A percentile compares a stretch with the other conserved stretches of the same genome.
Evolutionary conservation across 148 eudicot genomes (phyloP).

Genomic region (Chenopodium formosanum): DNA sequence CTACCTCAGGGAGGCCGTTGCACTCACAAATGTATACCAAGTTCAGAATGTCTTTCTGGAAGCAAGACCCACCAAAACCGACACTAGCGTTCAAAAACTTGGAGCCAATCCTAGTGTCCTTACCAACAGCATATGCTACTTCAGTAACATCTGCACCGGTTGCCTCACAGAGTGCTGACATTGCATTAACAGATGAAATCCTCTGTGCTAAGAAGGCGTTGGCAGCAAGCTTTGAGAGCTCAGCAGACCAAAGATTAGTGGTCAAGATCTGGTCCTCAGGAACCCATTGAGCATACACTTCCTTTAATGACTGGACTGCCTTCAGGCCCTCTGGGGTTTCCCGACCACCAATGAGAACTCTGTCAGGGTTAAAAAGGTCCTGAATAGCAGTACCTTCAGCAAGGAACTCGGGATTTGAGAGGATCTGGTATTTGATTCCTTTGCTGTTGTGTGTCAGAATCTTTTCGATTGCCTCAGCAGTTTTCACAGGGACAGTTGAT

Average conservation of each 20-base stretch:
- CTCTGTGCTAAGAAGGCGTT: slow-evolving; percentile 75
- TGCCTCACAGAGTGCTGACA: slow-evolving; percentile 70
- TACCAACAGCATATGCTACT: slow-evolving; percentile 73
- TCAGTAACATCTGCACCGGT: slow-evolving; percentile 74
- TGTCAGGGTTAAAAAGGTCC: slow-evolving; percentile 69
- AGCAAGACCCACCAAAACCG: slow-evolving; percentile 69
- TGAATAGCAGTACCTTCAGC: slow-evolving; percentile 84
- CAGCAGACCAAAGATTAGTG: slow-evolving; percentile 90
- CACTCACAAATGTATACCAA: slow-evolving; percentile 68
- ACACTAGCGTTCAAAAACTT: slow-evolving; percentile 64
- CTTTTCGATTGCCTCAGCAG: slow-evolving; percentile 82
- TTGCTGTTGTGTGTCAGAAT: slow-evolving; percentile 71
- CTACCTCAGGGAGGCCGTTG: slow-evolving; percentile 81
- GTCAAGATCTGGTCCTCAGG: slow-evolving; percentile 69
- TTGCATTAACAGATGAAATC: slow-evolving; percentile 66
- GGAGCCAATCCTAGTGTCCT: slow-evolving; percentile 55
- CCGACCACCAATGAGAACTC: slow-evolving; percentile 83
- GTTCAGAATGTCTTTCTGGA: slow-evolving; percentile 64
- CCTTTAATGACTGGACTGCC: slow-evolving; percentile 67
- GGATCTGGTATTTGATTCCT: slow-evolving; percentile 61
- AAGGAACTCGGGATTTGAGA: slow-evolving; percentile 82
- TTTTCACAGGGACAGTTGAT: slow-evolving; percentile 78
- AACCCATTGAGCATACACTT: slow-evolving; percentile 78
- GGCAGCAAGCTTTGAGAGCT: slow-evolving; percentile 84
- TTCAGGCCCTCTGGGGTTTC: slow-evolving; percentile 71